Evolutionary conservation across 2,329 filamentous ascomycete species (phyloP).

Genomic region (Fusarium sp.): DNA sequence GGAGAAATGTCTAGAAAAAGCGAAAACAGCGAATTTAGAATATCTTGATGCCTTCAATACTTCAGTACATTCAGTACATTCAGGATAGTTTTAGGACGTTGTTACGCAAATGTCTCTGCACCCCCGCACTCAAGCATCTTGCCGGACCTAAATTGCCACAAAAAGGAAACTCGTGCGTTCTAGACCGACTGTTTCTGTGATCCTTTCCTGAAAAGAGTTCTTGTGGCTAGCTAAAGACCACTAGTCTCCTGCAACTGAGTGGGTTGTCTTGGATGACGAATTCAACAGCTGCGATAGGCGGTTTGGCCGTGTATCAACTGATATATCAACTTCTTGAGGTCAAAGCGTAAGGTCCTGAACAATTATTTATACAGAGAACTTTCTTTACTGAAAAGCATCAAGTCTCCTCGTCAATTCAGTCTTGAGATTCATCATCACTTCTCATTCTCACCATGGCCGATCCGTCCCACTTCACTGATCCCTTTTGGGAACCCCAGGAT

Average conservation of each 20-base stretch:
- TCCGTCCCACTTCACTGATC: neutral
- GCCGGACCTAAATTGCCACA: fast-evolving
- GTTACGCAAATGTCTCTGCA: neutral
- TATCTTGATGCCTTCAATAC: fast-evolving
- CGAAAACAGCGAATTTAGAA: too few species aligned
- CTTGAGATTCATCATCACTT: neutral
- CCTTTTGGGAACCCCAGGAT: neutral
- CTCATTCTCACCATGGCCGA: neutral
- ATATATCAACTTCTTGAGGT: neutral
- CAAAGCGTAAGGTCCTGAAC: neutral
- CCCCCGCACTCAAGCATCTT: neutral
- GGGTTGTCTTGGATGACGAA: neutral
- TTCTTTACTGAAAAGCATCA: fast-evolving
- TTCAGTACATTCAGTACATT: neutral
- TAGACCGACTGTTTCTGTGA: neutral
- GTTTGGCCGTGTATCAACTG: neutral
- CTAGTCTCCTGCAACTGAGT: neutral
- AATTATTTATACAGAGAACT: neutral
- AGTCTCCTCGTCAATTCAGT: fast-evolving
- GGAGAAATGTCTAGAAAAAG: fast-evolving
- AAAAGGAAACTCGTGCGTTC: neutral
- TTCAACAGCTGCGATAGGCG: neutral
- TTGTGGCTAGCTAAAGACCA: neutral
- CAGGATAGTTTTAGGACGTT: fast-evolving
- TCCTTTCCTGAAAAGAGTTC: neutral